A percentile compares a stretch with the other conserved stretches of the same genome.
Conservation (phyloP, 345 rosid species). For the Psidium guajava region DNA sequence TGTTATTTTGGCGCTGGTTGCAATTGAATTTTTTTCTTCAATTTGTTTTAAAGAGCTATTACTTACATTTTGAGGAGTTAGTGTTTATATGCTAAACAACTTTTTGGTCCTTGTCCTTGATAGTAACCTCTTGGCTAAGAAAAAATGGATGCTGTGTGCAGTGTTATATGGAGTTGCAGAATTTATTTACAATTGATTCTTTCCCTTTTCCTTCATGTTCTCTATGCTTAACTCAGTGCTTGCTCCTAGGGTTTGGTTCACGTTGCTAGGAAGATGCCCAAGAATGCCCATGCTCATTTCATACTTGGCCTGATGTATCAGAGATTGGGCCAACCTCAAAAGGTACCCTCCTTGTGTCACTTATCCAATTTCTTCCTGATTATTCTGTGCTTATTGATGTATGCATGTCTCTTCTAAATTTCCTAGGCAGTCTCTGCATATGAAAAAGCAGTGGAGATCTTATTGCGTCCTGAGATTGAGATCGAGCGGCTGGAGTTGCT, state of each 20-base stretch:
- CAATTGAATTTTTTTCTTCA: background rate
- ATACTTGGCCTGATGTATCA: conserved; percentile 94
- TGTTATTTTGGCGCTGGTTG: background rate
- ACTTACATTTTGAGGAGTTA: background rate
- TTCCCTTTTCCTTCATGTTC: background rate
- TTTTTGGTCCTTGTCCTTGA: background rate
- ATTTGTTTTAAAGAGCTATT: background rate
- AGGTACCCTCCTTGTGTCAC: conserved; percentile 36
- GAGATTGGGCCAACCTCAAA: conserved; percentile 78
- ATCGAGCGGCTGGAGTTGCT: conserved; percentile 88
- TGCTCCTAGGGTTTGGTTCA: conserved; percentile 73
- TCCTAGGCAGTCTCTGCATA: conserved; percentile 71
- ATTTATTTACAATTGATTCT: background rate
- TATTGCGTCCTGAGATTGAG: conserved; percentile 66
- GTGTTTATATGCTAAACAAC: background rate
- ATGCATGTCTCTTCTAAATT: conserved; percentile 1
- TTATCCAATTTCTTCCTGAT: background rate
- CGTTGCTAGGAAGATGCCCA: conserved; percentile 93
- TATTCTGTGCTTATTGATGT: background rate
- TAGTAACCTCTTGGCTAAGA: background rate
- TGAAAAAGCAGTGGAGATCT: conserved; percentile 90
- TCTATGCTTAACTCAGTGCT: background rate
- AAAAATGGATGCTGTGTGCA: background rate
- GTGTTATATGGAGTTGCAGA: background rate
- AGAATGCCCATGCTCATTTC: conserved; percentile 95